Conservation (phyloP, 2,329 filamentous ascomycete genomes). For the Aspergillus spinulosporus region DNA sequence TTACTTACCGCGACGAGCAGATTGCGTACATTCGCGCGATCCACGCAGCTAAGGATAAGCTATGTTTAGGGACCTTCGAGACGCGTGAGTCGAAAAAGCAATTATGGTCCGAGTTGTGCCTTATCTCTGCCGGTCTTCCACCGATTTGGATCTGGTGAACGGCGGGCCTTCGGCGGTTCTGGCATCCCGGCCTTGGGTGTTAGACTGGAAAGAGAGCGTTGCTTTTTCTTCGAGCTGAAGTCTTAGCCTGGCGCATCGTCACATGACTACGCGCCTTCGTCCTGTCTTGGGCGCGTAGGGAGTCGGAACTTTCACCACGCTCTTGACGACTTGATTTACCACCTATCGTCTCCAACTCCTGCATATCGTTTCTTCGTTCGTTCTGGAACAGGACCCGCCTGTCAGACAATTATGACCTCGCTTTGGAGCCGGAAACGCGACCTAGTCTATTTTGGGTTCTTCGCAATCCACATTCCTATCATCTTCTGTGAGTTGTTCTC, state of each 20-base stretch:
- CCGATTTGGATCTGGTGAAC: slow-evolving; percentile 20
- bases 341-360: slow-evolving; percentile 1
- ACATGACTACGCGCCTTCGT: slow-evolving; percentile 8
- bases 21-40: slow-evolving; percentile 18
- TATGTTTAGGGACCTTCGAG: slow-evolving; percentile 25
- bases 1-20: slow-evolving; percentile 15
- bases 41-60: slow-evolving; percentile 30
- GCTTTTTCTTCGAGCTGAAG: not conserved
- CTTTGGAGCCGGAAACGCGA: slow-evolving; percentile 40
- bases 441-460: slow-evolving; percentile 56
- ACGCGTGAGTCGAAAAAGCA: slow-evolving; percentile 27
- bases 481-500: slow-evolving; percentile 54
- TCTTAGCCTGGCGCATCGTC: not conserved
- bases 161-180: slow-evolving; percentile 8
- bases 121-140: slow-evolving; percentile 14
- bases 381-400: not conserved
- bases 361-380: slow-evolving; percentile 5
- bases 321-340: not conserved
- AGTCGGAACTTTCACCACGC: not conserved
- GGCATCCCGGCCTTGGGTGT: not conserved
- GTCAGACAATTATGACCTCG: slow-evolving; percentile 12
- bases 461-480: slow-evolving; percentile 61
- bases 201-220: not conserved
- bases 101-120: slow-evolving; percentile 19
- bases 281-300: not conserved